Evolutionary conservation across 345 rosid genomes (phyloP), one percentile per base, ranked within the genome.

Genomic region (Pugionium cornutum): DNA sequence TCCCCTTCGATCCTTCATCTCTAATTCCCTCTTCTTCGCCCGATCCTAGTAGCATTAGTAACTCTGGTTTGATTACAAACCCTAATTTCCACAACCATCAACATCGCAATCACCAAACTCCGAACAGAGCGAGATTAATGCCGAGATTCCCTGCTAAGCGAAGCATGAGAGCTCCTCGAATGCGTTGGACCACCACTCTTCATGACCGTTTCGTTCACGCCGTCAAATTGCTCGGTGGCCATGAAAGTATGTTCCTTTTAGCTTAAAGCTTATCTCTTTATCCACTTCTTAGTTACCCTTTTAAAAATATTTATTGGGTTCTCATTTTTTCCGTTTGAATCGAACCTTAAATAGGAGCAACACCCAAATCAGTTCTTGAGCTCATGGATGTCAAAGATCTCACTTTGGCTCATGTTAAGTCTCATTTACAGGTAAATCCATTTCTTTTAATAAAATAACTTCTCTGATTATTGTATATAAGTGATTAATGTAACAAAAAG

Each of bases 341-440:
- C 75, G 86, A 73, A 89, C 89, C 30, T 42, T 53, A 5, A 45
- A 64, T 68, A 91, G 98, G 98, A 75, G 96, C 98, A 66, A 91
- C 98, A 53, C 98, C 98, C 44, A 91, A 91, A 73, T 89, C 96
- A 59, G 98, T 91, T 73, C 98, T 91, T 67, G 98, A 91, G 84
- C 94, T 91, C 29, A 91, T 91, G 98, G 96, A 89, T 89, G 96
- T 91, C 43, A 91, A 91, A 80, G 98, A 91, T 86, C 95, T 91
- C 62, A 91, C 98, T 51, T 82, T 91, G 75, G 96, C 98, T 26
- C 18, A 18, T 18, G 18, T 18, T 18, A 18, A 18, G 18, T 18
- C 18, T 18, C 18, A 18, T 18, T 18, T 91, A 67, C 98, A 91
- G 96, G 98, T 91, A 74, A 10, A 30, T 18, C 18, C 0, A 9